Conservation (phyloP, 257 asterid genomes). For the Solanum peruvianum region DNA sequence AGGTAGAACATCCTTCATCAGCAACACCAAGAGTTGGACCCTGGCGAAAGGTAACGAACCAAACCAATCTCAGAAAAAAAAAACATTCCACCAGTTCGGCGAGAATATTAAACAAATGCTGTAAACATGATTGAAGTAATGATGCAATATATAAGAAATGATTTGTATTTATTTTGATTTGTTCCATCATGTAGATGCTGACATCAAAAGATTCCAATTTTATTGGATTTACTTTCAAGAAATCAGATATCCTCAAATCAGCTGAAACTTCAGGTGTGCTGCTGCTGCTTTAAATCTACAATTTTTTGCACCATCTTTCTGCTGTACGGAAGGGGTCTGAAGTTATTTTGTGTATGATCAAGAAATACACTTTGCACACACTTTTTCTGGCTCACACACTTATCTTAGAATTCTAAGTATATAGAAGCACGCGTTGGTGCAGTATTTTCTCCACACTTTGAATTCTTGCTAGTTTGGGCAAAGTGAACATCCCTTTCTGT, state of each 20-base stretch:
- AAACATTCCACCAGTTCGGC: neutral
- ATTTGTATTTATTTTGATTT: neutral
- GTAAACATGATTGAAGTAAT: neutral
- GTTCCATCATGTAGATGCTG: slow-evolving; percentile 55
- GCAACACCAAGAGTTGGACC: slow-evolving; percentile 78
- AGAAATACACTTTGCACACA: neutral
- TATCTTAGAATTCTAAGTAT: neutral
- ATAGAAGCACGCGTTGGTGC: neutral
- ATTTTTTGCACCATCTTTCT: neutral
- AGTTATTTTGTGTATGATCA: neutral
- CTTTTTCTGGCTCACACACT: neutral
- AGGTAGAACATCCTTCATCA: slow-evolving; percentile 73
- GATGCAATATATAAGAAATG: neutral
- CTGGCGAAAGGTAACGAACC: slow-evolving; percentile 73
- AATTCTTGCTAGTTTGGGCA: neutral
- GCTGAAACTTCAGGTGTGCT: slow-evolving; percentile 63
- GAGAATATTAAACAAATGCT: neutral
- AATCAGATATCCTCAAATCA: slow-evolving; percentile 76
- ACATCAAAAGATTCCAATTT: slow-evolving; percentile 92
- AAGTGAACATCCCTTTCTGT: neutral
- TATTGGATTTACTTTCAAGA: slow-evolving; percentile 94
- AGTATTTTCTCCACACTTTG: neutral
- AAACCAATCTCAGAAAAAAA: neutral
- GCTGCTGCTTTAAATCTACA: neutral
- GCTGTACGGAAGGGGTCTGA: neutral